These are phyloP conservation scores for Aspergillus conjunctus DNA, from an alignment of 495 filamentous ascomycete genomes.

Conservation along the genomic window DNA sequence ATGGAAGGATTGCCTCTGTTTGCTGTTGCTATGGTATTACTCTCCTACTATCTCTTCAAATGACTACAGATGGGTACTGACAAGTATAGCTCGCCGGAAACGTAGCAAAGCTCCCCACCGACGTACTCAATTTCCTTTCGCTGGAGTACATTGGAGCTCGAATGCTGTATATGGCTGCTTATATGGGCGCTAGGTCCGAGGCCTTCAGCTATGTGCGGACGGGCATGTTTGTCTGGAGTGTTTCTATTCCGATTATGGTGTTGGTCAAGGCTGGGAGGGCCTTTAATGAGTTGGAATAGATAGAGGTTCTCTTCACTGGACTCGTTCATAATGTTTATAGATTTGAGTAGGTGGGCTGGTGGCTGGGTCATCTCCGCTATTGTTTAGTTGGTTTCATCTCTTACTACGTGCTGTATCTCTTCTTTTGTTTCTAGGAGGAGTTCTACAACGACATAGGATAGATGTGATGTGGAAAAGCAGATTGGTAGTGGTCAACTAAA, in stretches of 20 bases:
- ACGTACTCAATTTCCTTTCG: slow-evolving; percentile 29
- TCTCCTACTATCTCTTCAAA: background rate
- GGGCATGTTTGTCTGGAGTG: slow-evolving; percentile 33
- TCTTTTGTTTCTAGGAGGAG: too few relatives aligned
- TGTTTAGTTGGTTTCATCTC: too few relatives aligned
- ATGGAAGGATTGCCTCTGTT: slow-evolving; percentile 34
- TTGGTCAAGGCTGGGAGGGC: slow-evolving; percentile 27
- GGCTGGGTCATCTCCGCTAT: too few relatives aligned
- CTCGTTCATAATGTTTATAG: background rate
- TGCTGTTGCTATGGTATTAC: slow-evolving; percentile 32
- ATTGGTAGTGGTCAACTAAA: too few relatives aligned
- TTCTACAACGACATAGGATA: too few relatives aligned
- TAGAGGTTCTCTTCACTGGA: background rate
- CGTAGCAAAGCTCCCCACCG: slow-evolving; percentile 29
- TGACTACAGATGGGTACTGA: too few relatives aligned
- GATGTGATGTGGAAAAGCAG: too few relatives aligned
- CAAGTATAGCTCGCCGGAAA: slow-evolving; percentile 33
- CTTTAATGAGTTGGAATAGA: slow-evolving; percentile 9
- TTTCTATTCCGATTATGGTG: slow-evolving; percentile 31
- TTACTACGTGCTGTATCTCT: too few relatives aligned
- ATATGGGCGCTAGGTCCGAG: slow-evolving; percentile 31
- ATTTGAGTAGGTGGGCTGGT: too few relatives aligned
- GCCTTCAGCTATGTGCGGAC: slow-evolving; percentile 30
- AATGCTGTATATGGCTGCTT: slow-evolving; percentile 29
- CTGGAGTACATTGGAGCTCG: slow-evolving; percentile 29